These are phyloP conservation scores for Crataegus laevigata DNA, from an alignment of 306 rosid genomes.

Conservation along the genomic window DNA sequence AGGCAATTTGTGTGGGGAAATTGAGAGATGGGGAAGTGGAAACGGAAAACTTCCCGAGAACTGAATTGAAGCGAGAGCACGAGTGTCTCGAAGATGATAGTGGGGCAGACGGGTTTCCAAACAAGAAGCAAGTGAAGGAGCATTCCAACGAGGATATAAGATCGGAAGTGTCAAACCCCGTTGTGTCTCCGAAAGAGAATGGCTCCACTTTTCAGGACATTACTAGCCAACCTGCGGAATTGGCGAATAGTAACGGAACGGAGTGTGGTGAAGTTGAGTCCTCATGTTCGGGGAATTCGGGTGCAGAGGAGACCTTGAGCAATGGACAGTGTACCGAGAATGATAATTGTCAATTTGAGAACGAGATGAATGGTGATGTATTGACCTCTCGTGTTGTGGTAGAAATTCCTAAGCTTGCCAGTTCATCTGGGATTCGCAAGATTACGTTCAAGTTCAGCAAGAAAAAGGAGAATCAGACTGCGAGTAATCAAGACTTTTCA, in stretches of 20 bases:
- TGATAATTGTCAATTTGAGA: conserved; percentile 29
- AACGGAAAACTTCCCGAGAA: conserved; percentile 24
- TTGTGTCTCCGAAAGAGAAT: conserved; percentile 50
- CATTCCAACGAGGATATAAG: conserved; percentile 75
- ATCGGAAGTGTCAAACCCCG: conserved; percentile 83
- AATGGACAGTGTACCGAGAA: conserved; percentile 35
- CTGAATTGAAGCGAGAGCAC: conserved; percentile 63
- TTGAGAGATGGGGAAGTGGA: conserved; percentile 38
- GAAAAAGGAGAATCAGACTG: conserved; percentile 46
- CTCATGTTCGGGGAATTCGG: conserved; percentile 37
- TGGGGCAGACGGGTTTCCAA: conserved; percentile 34
- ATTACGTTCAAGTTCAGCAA: conserved; percentile 86
- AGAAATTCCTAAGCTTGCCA: conserved; percentile 71
- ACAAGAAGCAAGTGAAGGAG: conserved; percentile 68
- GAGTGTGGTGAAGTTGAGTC: conserved; percentile 79
- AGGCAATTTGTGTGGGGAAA: conserved; percentile 38
- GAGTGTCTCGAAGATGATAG: conserved; percentile 41
- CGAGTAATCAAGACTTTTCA: conserved; percentile 3
- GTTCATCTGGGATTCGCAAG: conserved; percentile 75
- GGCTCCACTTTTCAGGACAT: conserved; percentile 55
- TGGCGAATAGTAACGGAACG: conserved; percentile 28
- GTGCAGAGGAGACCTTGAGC: conserved; percentile 53
- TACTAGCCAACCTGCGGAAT: conserved; percentile 60
- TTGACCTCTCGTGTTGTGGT: conserved; percentile 59
- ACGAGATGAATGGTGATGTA: conserved; percentile 25